Evolutionary conservation across 1,139 yeast species (phyloP), one percentile per base, ranked within the genome.

Genomic region (Candida tropicalis): DNA sequence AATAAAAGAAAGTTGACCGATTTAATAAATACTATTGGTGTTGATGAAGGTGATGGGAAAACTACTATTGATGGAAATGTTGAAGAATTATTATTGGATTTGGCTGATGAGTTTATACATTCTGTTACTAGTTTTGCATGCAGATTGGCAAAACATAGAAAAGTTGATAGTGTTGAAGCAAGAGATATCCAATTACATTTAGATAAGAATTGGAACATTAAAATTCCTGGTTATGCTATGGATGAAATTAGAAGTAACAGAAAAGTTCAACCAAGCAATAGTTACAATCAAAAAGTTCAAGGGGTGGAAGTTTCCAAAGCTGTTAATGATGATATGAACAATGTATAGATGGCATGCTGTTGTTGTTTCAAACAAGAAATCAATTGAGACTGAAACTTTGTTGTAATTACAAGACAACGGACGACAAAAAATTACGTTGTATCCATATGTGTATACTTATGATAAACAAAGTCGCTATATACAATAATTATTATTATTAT

Each of bases 61-160:
- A 87, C 95, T 6, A 79, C 78, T 15, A 86, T 93, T 46, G 98
- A 91, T 62, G 98, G 98, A 22, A 97, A 93, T 64, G 98, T 91
- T 11, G 98, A 93, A 62, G 97, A 91, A 55, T 69, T 91, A 32
- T 69, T 93, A 39, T 73, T 95, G 41, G 99, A 95, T 62, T 72
- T 93, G 47, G 98, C 99, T 0, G 99, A 95, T 62, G 99, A 95
- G 60, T 93, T 93, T 61, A 95, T 93, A 17, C 81, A 87, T 18
- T 84, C 89, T 40, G 97, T 95, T 2, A 90, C 98, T 0, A 76
- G 90, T 3, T 93, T 93, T 70, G 97, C 98, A 0, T 93, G 99
- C 62, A 79, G 96, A 44, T 72, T 93, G 54, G 99, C 99, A n/a
- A 93, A 93, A 60, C 97, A 91, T 58, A 78, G 99, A 53, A 89